These are phyloP conservation scores for Zygotorulaspora chibaensis DNA, from an alignment of 805 yeast species.

Conservation along the genomic window DNA sequence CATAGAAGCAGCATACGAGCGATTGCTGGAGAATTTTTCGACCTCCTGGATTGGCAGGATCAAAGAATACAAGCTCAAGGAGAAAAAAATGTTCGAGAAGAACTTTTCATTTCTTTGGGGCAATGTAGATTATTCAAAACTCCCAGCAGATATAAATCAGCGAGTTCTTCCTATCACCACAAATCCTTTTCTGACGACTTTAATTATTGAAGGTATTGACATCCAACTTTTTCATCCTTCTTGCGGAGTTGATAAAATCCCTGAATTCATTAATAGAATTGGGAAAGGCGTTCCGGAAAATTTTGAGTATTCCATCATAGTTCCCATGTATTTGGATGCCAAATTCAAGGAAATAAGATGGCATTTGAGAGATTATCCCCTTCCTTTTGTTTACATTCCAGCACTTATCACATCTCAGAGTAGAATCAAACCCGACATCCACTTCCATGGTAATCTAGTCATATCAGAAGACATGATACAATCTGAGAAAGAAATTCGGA, in stretches of 20 bases:
- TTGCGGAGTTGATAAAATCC: conserved; percentile 47
- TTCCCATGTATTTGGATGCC: conserved; percentile 61
- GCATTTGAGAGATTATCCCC: conserved; percentile 79
- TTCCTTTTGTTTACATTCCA: conserved; percentile 77
- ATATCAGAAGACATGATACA: conserved; percentile 60
- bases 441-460: conserved; percentile 58
- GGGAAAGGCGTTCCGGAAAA: conserved; percentile 84
- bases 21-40: conserved; percentile 47
- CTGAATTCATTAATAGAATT: conserved; percentile 58
- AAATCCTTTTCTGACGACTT: conserved; percentile 51
- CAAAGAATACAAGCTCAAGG: conserved; percentile 41
- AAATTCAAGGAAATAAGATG: conserved; percentile 57
- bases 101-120: conserved; percentile 45
- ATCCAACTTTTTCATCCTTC: conserved; percentile 48
- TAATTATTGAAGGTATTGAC: conserved; percentile 46
- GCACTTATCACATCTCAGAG: conserved; percentile 35
- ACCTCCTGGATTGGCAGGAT: conserved; percentile 71
- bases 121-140: conserved; percentile 27
- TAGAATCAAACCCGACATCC: conserved; percentile 29
- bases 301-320: conserved; percentile 57
- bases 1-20: conserved; percentile 18
- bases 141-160: conserved; percentile 42
- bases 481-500: conserved; percentile 51
- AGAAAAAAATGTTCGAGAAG: conserved; percentile 38
- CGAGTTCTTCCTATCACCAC: conserved; percentile 44